phyloP scores from a whole-genome alignment of 805 yeast genomes.

The Wickerhamomyces pijperi region DNA sequence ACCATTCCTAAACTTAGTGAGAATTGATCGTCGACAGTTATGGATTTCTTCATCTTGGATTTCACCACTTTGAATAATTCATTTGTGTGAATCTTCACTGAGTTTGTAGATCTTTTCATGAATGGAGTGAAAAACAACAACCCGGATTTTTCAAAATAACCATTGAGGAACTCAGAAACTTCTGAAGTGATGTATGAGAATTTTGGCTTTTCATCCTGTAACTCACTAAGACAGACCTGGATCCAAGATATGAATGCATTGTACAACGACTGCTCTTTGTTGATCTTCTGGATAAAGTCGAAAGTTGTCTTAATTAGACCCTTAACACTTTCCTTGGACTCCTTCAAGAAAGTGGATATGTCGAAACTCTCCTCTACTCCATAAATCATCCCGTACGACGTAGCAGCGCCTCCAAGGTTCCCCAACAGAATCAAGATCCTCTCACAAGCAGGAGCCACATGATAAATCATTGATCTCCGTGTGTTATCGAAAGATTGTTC shows the following conservation, averaged over 20 bases:
- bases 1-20: conserved; percentile 9
- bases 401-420: conserved; percentile 28
- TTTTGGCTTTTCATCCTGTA: conserved; percentile 18
- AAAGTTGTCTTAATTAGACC: conserved; percentile 22
- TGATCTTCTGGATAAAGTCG: conserved; percentile 28
- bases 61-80: conserved; percentile 14
- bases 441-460: conserved; percentile 45
- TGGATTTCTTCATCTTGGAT: conserved; percentile 2
- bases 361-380: neutral
- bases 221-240: conserved; percentile 17
- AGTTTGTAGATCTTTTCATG: conserved; percentile 13
- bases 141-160: conserved; percentile 14
- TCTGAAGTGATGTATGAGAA: conserved; percentile 12
- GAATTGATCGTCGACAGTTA: conserved; percentile 1
- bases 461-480: conserved; percentile 34
- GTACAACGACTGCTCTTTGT: conserved; percentile 34
- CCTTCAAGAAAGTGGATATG: conserved; percentile 2
- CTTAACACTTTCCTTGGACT: conserved; percentile 8
- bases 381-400: conserved; percentile 10
- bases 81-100: conserved; percentile 12
- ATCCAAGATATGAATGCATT: conserved; percentile 33
- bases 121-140: conserved; percentile 13
- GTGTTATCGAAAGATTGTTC: conserved; percentile 38
- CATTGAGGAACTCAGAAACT: conserved; percentile 17
- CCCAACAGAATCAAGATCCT: conserved; percentile 36